Percentiles rank a stretch among this genome's conserved stretches.
phyloP scores from a whole-genome alignment of 2,329 filamentous ascomycete genomes.

The Macroventuria anomochaeta region DNA sequence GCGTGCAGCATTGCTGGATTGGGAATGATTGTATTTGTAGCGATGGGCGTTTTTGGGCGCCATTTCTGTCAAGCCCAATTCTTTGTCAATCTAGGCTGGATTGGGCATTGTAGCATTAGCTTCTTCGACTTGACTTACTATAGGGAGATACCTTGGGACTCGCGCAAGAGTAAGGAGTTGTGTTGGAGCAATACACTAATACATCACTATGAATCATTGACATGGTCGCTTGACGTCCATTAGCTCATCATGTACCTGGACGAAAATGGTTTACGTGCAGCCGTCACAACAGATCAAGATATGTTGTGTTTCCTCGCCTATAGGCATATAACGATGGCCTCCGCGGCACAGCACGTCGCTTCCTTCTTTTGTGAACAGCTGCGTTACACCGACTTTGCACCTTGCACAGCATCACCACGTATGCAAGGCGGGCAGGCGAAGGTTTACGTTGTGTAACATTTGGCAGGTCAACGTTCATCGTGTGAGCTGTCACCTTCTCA shows the following conservation, averaged over 20 bases:
- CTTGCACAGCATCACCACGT: not conserved
- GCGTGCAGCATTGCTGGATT: not conserved
- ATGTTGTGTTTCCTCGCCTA: not conserved
- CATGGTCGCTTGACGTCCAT: too few relatives aligned
- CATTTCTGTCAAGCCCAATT: not conserved
- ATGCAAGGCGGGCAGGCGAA: not conserved
- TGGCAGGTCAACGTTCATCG: not conserved
- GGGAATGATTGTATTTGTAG: conserved; percentile 9
- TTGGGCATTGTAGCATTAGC: conserved; percentile 11
- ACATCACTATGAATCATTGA: not conserved
- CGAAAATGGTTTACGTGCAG: not conserved
- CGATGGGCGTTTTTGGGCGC: conserved; percentile 8
- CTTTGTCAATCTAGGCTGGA: not conserved
- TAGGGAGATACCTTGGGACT: conserved; percentile 35
- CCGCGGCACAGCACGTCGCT: not conserved
- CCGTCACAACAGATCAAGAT: not conserved
- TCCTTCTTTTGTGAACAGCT: not conserved
- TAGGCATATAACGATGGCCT: not conserved
- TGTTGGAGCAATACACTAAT: conserved; percentile 9
- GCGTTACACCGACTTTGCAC: not conserved
- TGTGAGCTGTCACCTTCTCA: not conserved
- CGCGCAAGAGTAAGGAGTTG: conserved; percentile 14
- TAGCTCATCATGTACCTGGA: not conserved
- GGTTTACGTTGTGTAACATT: not conserved
- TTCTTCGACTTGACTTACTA: conserved; percentile 17